Evolutionary conservation across 2,329 filamentous ascomycete species (phyloP).

Genomic region (Monosporascus sp.): DNA sequence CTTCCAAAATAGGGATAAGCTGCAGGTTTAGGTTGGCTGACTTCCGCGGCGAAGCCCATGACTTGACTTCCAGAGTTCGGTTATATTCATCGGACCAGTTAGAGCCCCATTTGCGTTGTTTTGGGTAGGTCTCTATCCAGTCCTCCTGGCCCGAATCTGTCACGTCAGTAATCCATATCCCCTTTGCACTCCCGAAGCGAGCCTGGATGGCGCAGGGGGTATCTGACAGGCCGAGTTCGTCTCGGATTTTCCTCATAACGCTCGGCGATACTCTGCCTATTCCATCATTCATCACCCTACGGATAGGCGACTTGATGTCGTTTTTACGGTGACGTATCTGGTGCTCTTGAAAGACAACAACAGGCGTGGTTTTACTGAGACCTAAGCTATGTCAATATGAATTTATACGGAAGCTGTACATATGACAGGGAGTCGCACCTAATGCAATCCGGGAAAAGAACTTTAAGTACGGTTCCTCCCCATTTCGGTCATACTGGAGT

Average conservation of each 20-base stretch:
- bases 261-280: constrained; percentile 56
- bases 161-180: constrained; percentile 60
- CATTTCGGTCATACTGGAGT: constrained; percentile 35
- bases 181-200: constrained; percentile 64
- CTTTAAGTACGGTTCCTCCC: constrained; percentile 40
- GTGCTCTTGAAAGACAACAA: constrained; percentile 33
- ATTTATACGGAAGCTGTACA: neutral
- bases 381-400: constrained; percentile 23
- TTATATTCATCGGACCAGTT: constrained; percentile 30
- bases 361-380: constrained; percentile 40
- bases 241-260: constrained; percentile 46
- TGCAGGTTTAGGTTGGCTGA: constrained; percentile 55
- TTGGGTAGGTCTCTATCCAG: constrained; percentile 60
- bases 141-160: constrained; percentile 34
- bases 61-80: constrained; percentile 55
- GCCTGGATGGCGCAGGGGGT: constrained; percentile 59
- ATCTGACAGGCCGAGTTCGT: constrained; percentile 39
- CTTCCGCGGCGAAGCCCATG: constrained; percentile 35
- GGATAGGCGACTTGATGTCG: constrained; percentile 30
- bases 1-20: constrained; percentile 59
- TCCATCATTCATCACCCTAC: constrained; percentile 55
- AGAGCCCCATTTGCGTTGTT: constrained; percentile 60
- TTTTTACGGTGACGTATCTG: constrained; percentile 33
- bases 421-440: constrained; percentile 28
- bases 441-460: constrained; percentile 49